These are phyloP conservation scores for Lavandula angustifolia DNA, from an alignment of 257 asterid species.

Conservation along the genomic window DNA sequence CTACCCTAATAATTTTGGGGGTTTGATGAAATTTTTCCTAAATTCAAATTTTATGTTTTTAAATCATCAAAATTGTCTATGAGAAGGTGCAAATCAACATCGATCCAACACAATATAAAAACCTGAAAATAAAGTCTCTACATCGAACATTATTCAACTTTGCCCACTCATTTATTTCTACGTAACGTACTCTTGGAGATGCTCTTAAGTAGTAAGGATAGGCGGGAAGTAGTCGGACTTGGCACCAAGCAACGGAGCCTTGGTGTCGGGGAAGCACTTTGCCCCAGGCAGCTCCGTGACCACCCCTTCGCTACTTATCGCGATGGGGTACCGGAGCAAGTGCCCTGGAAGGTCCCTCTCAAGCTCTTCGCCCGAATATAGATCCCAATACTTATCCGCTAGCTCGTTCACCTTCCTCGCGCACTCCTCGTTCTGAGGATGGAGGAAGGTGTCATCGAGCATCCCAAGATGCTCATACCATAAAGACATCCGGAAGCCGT, in stretches of 20 bases:
- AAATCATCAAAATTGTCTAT: not conserved
- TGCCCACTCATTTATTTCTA: conserved; percentile 19
- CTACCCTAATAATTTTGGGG: too few relatives aligned
- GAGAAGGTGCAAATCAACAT: not conserved
- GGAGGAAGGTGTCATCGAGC: conserved; percentile 68
- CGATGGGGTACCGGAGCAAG: conserved; percentile 72
- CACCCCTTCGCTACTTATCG: conserved; percentile 48
- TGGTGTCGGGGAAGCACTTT: conserved; percentile 71
- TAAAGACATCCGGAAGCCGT: conserved; percentile 81
- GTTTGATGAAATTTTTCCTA: too few relatives aligned
- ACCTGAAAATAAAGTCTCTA: not conserved
- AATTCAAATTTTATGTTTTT: too few relatives aligned
- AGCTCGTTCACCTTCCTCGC: conserved; percentile 52
- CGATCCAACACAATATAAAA: not conserved
- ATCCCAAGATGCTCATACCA: conserved; percentile 95
- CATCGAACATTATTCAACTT: not conserved
- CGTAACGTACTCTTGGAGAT: not conserved
- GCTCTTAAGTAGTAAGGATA: conserved; percentile 65
- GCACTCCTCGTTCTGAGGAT: conserved; percentile 60
- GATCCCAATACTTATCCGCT: conserved; percentile 73
- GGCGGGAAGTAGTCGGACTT: conserved; percentile 75
- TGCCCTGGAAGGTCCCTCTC: conserved; percentile 70
- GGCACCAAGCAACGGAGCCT: conserved; percentile 67
- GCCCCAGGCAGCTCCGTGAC: conserved; percentile 65
- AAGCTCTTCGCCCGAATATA: conserved; percentile 49